Base-by-base conservation (phyloP, 257 asterid species). In the Fraxinus americana region DNA sequence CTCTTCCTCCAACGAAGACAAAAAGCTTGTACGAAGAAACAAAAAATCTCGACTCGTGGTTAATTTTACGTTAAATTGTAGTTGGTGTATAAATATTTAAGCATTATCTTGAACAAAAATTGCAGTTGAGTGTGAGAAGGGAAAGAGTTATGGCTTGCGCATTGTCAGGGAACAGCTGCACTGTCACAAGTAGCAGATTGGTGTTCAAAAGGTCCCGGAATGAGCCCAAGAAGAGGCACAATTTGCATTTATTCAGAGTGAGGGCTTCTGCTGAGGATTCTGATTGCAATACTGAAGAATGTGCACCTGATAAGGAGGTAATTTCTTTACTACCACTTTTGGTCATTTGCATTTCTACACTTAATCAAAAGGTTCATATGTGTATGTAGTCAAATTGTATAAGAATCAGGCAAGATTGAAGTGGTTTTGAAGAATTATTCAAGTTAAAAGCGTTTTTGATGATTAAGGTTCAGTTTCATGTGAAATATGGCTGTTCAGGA, bases 291-390 rank as follows among this genome's bases (percentile, higher is more conserved):
- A 73, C 82, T 25, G 99, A 95, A 79, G 98, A 95, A 87, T 93
- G 98, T 78, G 99, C 97, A 23, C 98, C 97, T 1, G 97, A 95
- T 36, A 95, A 95, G 83, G 99, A 94, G 99, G 99, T 94, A 14
- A 21, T 67, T 50, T 48, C 7, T 45, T 72, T 50, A 54, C 6
- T 77, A 43, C 34, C 5, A 12, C 38, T 9, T n/a, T 7, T 23
- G 32, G 27, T 2, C 35, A 45, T 54, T 12, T 54, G 19, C 67
- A 35, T 35, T 35, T 35, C 38, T 35, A 4, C 38, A 35, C 7
- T 35, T 35, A 35, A 35, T 35, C 38, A 35, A 35, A 5, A 35
- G 38, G 38, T 35, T 4, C 5, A 35, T 35, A 4, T 5, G 9
- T 21, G 16, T 67, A 34, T 74, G 71, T n/a, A 4, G 39, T 67